Evolutionary conservation across 2,329 filamentous ascomycete species (phyloP), one percentile per base, ranked within the genome.

Genomic region (Aspergillus ochraceus): DNA sequence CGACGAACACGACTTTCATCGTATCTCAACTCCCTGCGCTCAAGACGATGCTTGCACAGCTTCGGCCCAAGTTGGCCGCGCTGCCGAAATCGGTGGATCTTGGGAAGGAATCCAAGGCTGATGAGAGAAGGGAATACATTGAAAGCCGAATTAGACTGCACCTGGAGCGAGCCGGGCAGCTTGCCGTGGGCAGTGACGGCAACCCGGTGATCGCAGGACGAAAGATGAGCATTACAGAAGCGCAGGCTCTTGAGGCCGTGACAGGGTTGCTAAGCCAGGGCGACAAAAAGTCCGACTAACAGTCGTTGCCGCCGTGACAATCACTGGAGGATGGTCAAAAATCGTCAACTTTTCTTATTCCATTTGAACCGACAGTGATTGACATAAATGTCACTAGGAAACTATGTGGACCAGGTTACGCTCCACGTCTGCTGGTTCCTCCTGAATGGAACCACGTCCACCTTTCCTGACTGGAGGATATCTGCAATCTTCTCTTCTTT

Each of bases 1-100:
- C 77, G 61, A 82, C 77, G 55, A 80, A 78, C 58, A 81, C 83
- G 14, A 82, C 80, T 29, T 97, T 97, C 74, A 88, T 91, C 0
- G 82, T 96, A 20, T 90, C 89, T 2, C 94, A 98, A 72, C 81
- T 97, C 20, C 91, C 92, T 29, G 87, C 91, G 0, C 81, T 99
- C 50, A 87, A 90, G 60, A 80, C 86, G 8, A 81, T 96, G 8
- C 80, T 97, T 52, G 81, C 86, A 10, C 83, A 84, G 12, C 79
- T 97, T 39, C 81, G 88, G 62, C 87, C 90, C 0, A 86, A 88
- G 60, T 77, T 96, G 29, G 74, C 76, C 5, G 73, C 75, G 6
- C 63, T 86, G 55, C 70, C 74, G 2, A 66, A 64, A 22, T 67
- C 72, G 1, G 70, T 75, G 3, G 71, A 74, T 29, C 74, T 72